Evolutionary conservation across 2,329 filamentous ascomycete species (phyloP).

Genomic region (Pseudopithomyces chartarum): DNA sequence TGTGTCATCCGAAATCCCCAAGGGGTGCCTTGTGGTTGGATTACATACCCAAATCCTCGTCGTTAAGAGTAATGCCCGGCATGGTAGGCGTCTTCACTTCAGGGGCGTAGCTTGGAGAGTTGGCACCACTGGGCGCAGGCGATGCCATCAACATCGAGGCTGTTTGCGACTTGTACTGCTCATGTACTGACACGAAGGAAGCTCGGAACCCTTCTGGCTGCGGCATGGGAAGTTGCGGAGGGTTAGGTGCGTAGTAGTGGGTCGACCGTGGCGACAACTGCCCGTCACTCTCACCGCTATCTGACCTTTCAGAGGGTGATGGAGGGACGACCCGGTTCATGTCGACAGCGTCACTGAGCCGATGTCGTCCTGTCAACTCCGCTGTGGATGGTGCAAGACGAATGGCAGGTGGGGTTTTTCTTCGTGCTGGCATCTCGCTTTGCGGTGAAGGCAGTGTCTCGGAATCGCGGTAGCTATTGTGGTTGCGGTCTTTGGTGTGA

Average conservation of each 20-base stretch:
- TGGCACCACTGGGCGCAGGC: slow-evolving; percentile 22
- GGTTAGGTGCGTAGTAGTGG: slow-evolving; percentile 31
- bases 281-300: slow-evolving; percentile 29
- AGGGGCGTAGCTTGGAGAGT: slow-evolving; percentile 32
- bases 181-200: slow-evolving; percentile 28
- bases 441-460: slow-evolving; percentile 19
- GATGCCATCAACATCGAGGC: slow-evolving; percentile 31
- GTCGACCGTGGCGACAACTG: slow-evolving; percentile 28
- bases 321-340: slow-evolving; percentile 41
- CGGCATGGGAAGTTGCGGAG: slow-evolving; percentile 32
- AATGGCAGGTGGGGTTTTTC: slow-evolving; percentile 14
- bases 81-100: slow-evolving; percentile 31
- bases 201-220: slow-evolving; percentile 31
- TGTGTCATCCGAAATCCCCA: no score
- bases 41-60: slow-evolving; percentile 41
- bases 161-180: slow-evolving; percentile 29
- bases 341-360: slow-evolving; percentile 40
- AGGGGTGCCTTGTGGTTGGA: neutral
- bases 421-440: slow-evolving; percentile 23
- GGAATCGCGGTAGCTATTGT: slow-evolving; percentile 17
- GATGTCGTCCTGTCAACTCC: slow-evolving; percentile 41
- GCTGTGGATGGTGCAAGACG: slow-evolving; percentile 44
- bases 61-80: slow-evolving; percentile 24
- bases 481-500: slow-evolving; percentile 18
- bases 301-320: slow-evolving; percentile 40